Evolutionary conservation across 148 eudicot genomes (phyloP), one percentile per base, ranked within the genome.

Genomic region (Camellia granthamiana): DNA sequence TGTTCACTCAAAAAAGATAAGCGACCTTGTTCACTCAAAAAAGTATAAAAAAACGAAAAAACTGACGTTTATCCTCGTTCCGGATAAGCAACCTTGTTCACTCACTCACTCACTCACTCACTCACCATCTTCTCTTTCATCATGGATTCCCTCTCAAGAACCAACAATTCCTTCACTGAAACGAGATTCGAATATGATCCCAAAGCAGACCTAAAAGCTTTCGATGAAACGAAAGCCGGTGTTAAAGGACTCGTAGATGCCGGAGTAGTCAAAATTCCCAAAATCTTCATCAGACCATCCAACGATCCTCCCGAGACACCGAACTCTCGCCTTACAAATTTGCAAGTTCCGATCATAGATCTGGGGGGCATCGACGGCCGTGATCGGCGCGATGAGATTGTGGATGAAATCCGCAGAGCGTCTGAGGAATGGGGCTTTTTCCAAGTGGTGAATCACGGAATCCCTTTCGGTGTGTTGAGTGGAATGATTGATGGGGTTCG

Each of bases 211-310:
- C 56, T 80, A n/a, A 82, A 68, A 62, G 82, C 78, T 1, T 87
- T 87, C 46, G 89, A 87, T 59, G 87, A 84, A 3, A 23, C 85
- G 3, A 87, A 84, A 72, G 59, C 74, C 8, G 89, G 89, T 5
- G 89, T 87, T 3, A 87, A 84, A 77, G 89, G 89, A 15, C 47
- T 87, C 1, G 82, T 72, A 2, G 87, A 87, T 18, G 46, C 65
- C 15, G 85, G 83, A 0, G 16, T 58, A 13, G 64, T 63, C 19
- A 84, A 58, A 3, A 18, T 87, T 19, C 89, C 84, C 6, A 18
- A 16, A 46, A 87, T 87, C 3, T 84, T 87, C 80, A 41, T 84
- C 58, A 69, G 88, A 65, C 83, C 83, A 0, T 3, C 56, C 0
- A 80, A 83, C 10, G 88, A 86, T 44, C 82, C 64, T 56, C 60